Conservation (phyloP, 805 yeast genomes). For the Cyberlindnera bimundalis region DNA sequence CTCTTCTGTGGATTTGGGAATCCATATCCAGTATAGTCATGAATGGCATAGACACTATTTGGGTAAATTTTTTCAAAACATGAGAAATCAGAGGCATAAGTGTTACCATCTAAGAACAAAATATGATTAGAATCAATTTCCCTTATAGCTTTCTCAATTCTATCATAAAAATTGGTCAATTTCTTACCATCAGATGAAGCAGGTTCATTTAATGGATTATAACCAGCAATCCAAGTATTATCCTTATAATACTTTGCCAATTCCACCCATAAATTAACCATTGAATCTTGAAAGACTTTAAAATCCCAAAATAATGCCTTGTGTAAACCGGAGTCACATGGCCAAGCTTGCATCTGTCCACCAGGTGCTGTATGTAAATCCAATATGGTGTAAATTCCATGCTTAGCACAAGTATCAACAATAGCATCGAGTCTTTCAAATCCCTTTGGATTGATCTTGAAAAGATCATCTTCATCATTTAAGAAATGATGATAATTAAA, state of each 20-base stretch:
- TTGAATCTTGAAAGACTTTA: conserved; percentile 44
- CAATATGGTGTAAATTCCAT: conserved; percentile 46
- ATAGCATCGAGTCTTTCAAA: conserved; percentile 42
- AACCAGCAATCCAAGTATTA: conserved; percentile 51
- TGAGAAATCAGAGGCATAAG: conserved; percentile 48
- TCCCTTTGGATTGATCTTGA: conserved; percentile 41
- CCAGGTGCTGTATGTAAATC: conserved; percentile 51
- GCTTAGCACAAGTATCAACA: conserved; percentile 41
- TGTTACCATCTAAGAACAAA: conserved; percentile 47
- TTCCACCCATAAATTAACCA: conserved; percentile 42
- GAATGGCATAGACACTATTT: conserved; percentile 48
- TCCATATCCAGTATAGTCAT: conserved; percentile 44
- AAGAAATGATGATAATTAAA: conserved; percentile 50
- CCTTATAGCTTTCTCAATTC: conserved; percentile 39
- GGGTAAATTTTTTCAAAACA: conserved; percentile 42
- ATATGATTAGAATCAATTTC: conserved; percentile 46
- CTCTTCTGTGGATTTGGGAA: conserved; percentile 38
- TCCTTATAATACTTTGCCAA: conserved; percentile 44
- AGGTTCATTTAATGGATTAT: conserved; percentile 52
- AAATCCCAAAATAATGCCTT: conserved; percentile 49
- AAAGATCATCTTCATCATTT: conserved; percentile 42
- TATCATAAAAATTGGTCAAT: conserved; percentile 37
- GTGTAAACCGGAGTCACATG: conserved; percentile 44
- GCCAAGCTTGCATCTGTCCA: conserved; percentile 57
- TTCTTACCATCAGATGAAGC: conserved; percentile 42